Evolutionary conservation across 192 early-diverging fungal species (phyloP).

Genomic region (Chytriomyces sp.): DNA sequence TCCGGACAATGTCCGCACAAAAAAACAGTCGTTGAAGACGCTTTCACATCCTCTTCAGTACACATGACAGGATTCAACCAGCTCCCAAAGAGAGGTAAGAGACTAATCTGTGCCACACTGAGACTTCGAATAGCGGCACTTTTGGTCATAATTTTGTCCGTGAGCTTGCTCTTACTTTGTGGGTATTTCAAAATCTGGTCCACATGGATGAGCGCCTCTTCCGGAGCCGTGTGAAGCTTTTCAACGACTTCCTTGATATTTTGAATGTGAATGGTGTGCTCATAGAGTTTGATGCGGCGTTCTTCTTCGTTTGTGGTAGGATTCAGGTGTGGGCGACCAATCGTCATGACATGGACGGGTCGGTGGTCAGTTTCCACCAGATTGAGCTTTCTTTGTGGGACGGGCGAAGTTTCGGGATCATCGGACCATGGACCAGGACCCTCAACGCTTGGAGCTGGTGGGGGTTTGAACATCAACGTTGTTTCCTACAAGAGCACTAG

Average conservation of each 20-base stretch:
- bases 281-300: constrained; percentile 5
- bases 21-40: constrained; percentile 8
- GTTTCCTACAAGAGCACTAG: too few relatives aligned
- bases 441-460: background rate
- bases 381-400: constrained; percentile 7
- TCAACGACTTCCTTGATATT: background rate
- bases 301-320: constrained; percentile 2
- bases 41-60: background rate
- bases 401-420: background rate
- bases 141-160: constrained; percentile 2
- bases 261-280: background rate
- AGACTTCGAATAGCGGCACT: background rate
- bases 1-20: background rate
- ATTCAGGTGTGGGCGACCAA: background rate
- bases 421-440: constrained; percentile 14
- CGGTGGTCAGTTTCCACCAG: background rate
- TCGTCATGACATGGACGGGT: constrained; percentile 9
- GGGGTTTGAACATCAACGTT: too few relatives aligned
- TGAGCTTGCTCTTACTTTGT: background rate
- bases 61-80: constrained; percentile 16
- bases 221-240: background rate
- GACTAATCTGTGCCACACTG: background rate
- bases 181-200: background rate
- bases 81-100: constrained; percentile 12
- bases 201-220: background rate